Evolutionary conservation across 2,329 filamentous ascomycete species (phyloP), one percentile per base, ranked within the genome.

Genomic region (Trichoderma sp.): DNA sequence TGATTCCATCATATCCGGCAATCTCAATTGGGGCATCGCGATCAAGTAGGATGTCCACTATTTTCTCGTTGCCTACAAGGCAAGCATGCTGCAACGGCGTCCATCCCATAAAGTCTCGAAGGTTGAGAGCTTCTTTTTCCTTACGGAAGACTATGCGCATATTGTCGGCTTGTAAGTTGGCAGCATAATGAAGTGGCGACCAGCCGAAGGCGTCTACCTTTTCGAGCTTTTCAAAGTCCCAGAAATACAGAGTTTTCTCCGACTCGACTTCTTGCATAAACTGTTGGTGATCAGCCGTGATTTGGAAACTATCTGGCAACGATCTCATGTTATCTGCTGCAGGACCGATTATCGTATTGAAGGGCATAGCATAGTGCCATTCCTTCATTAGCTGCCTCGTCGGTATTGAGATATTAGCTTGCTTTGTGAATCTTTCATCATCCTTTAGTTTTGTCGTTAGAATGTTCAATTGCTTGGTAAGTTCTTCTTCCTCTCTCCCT

Each of bases 131-230:
- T 3, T 59, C 27, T 1, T 8, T 14, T 5, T 2, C 18, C 38
- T 6, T 14, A 6, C 1, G 12, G 5, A 33, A 27, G 29, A 21
- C 45, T 9, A 53, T 24, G 4, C 27, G 16, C 29, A 60, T 38
- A 9, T 12, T 21, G 5, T 59, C 11, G n/a, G 8, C 14, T 9
- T 45, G 27, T 21, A 33, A 31, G 11, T 31, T 41, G n/a, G 73
- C 73, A 29, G 64, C 64, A 62, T 75, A 75, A 29, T 75, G 73
- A 16, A 75, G 73, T 3, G 56, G 73, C 11, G 73, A 60, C 73
- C 66, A 75, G 5, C 53, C 73, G 1, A 60, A 62, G 7, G 38
- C 24, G 29, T 75, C 73, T 4, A 7, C 7, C n/a, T 27, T 67
- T 6, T 56, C 24, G 4, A 74, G 16, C 14, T 11, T 12, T 45